phyloP scores from a whole-genome alignment of 805 yeast species.

The Diddensiella transvaalensis region DNA sequence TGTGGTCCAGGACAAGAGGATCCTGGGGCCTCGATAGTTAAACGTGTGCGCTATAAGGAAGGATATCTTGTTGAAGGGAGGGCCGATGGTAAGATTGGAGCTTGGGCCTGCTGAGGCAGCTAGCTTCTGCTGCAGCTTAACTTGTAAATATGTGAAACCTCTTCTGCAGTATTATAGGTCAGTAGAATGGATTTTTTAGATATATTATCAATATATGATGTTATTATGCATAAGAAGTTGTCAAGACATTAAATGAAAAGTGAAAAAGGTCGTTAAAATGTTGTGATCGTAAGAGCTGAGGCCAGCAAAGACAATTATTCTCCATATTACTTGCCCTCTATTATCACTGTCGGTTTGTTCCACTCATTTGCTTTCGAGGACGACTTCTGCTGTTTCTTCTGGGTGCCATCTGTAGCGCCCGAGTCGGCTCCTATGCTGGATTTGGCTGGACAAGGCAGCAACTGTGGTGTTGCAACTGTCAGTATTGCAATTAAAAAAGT shows the following conservation, averaged over 20 bases:
- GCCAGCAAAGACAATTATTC: no score
- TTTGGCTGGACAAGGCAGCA: slow-evolving; percentile 35
- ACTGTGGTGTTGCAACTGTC: slow-evolving; percentile 48
- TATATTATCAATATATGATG: neutral
- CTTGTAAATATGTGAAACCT: neutral
- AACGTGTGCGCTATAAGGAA: slow-evolving; percentile 50
- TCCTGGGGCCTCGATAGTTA: slow-evolving; percentile 34
- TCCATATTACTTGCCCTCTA: neutral
- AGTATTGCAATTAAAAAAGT: slow-evolving; percentile 73
- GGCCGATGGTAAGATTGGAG: slow-evolving; percentile 53
- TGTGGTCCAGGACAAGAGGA: slow-evolving; percentile 45
- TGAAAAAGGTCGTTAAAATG: no score
- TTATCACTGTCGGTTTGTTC: neutral
- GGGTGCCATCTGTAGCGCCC: neutral
- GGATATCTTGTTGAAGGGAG: slow-evolving; percentile 69
- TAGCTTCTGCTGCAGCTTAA: neutral
- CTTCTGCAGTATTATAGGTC: no score
- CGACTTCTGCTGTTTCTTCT: neutral
- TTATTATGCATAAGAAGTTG: no score
- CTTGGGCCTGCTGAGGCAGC: slow-evolving; percentile 59
- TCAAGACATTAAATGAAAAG: no score
- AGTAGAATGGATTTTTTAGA: neutral
- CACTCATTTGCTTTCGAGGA: neutral
- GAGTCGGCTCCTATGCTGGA: slow-evolving; percentile 7
- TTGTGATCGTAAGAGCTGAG: no score